A percentile compares a stretch with the other conserved stretches of the same genome.
Conservation (phyloP, 2,329 filamentous ascomycete genomes). For the Penicillium sp. region DNA sequence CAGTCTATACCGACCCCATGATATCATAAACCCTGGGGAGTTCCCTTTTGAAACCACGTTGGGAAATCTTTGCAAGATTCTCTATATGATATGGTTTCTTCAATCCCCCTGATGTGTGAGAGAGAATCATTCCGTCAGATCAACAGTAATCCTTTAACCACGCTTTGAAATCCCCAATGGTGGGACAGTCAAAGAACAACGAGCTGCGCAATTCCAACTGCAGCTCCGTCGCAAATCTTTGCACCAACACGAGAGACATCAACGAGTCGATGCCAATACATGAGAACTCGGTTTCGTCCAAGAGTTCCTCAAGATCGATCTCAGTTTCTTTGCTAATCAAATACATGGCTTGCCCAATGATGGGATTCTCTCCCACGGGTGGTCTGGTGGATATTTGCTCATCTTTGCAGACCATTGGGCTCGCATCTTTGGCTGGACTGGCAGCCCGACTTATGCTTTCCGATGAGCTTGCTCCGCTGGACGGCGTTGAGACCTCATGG, state of each 20-base stretch:
- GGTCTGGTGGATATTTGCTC: not conserved
- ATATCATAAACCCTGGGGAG: too few relatives aligned
- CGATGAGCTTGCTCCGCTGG: not conserved
- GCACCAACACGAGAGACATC: constrained; percentile 32
- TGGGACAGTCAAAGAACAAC: constrained; percentile 13
- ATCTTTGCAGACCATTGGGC: not conserved
- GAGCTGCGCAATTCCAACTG: constrained; percentile 24
- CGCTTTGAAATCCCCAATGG: constrained; percentile 12
- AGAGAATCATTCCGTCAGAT: not conserved
- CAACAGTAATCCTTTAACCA: constrained; percentile 5
- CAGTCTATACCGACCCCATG: not conserved
- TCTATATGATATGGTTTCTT: not conserved
- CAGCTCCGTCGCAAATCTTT: constrained; percentile 30
- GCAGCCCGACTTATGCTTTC: not conserved
- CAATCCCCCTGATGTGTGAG: not conserved
- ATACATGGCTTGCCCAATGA: not conserved
- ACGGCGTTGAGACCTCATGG: not conserved
- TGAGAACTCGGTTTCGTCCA: not conserved
- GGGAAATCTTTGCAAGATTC: not conserved
- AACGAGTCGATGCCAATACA: constrained; percentile 37
- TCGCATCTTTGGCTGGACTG: not conserved
- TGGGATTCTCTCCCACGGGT: not conserved
- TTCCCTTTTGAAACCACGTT: too few relatives aligned
- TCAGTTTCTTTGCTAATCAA: not conserved
- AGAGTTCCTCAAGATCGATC: not conserved